phyloP scores from a whole-genome alignment of 2,329 filamentous ascomycete species.

The Ophiostoma sp. region DNA sequence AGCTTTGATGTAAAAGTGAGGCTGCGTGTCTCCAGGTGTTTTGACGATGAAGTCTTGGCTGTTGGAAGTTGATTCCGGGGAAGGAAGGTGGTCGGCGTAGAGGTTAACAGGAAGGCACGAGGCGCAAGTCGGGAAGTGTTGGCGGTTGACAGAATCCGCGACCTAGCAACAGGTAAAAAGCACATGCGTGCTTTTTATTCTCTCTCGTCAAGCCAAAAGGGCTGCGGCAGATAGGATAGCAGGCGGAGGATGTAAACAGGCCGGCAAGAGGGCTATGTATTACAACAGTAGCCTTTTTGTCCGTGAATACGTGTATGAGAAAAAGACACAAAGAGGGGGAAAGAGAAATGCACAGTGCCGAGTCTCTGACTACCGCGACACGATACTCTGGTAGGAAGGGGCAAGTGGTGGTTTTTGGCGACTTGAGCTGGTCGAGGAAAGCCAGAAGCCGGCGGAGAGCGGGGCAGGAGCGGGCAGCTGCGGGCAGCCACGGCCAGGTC shows the following conservation, averaged over 20 bases:
- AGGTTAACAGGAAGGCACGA: conserved; percentile 13
- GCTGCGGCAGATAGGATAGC: background rate
- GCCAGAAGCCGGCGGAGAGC: conserved; percentile 7
- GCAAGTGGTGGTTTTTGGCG: background rate
- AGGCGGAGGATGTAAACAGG: background rate
- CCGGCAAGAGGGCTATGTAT: background rate
- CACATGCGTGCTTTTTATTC: conserved; percentile 14
- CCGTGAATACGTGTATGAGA: background rate
- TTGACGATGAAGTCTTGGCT: background rate
- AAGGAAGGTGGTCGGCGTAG: background rate
- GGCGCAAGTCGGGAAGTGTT: conserved; percentile 9
- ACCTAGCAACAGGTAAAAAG: conserved; percentile 12
- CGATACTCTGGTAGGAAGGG: conserved; percentile 15
- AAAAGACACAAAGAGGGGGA: background rate
- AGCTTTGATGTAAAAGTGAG: background rate
- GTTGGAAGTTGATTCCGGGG: background rate
- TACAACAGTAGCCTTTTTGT: background rate
- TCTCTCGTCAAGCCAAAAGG: background rate
- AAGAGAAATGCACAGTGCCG: conserved; percentile 2
- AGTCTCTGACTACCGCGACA: background rate
- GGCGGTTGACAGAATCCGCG: conserved; percentile 16
- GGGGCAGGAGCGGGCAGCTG: conserved; percentile 18
- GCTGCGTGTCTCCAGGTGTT: background rate
- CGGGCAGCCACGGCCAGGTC: background rate
- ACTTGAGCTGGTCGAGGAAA: background rate